Percentiles rank a stretch among this genome's conserved stretches.
phyloP scores from a whole-genome alignment of 768 basidiomycete genomes.

The Leccinum variicolor region DNA sequence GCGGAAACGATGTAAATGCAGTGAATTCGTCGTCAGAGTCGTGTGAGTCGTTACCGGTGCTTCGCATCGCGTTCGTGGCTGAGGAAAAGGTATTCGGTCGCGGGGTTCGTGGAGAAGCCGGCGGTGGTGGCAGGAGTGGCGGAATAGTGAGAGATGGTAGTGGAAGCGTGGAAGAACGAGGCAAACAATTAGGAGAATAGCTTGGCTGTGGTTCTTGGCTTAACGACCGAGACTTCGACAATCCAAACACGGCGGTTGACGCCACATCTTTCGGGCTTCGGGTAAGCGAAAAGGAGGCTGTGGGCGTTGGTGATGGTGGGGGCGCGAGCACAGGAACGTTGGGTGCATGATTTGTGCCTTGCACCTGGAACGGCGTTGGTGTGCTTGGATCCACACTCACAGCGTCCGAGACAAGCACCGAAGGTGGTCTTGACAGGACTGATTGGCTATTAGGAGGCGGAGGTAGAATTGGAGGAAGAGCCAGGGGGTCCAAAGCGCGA shows the following conservation, averaged over 20 bases:
- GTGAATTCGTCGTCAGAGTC: slow-evolving; percentile 49
- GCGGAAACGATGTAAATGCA: slow-evolving; percentile 40
- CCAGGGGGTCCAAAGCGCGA: slow-evolving; percentile 36
- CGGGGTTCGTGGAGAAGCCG: slow-evolving; percentile 32
- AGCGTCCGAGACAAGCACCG: neutral
- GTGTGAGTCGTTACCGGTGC: slow-evolving; percentile 16
- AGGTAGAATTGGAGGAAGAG: slow-evolving; percentile 43
- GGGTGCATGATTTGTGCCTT: neutral
- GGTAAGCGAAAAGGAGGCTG: slow-evolving; percentile 16
- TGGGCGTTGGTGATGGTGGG: slow-evolving; percentile 32
- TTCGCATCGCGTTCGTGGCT: neutral
- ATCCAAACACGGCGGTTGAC: slow-evolving; percentile 1
- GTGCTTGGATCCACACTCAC: neutral
- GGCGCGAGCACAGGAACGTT: slow-evolving; percentile 15
- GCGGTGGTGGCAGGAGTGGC: slow-evolving; percentile 31
- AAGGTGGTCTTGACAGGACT: slow-evolving; percentile 13
- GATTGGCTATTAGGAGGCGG: slow-evolving; percentile 34
- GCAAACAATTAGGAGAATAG: slow-evolving; percentile 14
- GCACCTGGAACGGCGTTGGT: neutral
- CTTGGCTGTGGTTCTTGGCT: slow-evolving; percentile 18
- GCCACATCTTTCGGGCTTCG: slow-evolving; percentile 10
- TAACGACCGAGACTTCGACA: slow-evolving; percentile 3
- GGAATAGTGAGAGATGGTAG: slow-evolving; percentile 24
- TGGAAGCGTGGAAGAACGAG: slow-evolving; percentile 20
- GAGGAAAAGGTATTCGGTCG: slow-evolving; percentile 15